These are phyloP conservation scores for Wickerhamomyces hampshirensis DNA, from an alignment of 805 yeast species.

Conservation along the genomic window DNA sequence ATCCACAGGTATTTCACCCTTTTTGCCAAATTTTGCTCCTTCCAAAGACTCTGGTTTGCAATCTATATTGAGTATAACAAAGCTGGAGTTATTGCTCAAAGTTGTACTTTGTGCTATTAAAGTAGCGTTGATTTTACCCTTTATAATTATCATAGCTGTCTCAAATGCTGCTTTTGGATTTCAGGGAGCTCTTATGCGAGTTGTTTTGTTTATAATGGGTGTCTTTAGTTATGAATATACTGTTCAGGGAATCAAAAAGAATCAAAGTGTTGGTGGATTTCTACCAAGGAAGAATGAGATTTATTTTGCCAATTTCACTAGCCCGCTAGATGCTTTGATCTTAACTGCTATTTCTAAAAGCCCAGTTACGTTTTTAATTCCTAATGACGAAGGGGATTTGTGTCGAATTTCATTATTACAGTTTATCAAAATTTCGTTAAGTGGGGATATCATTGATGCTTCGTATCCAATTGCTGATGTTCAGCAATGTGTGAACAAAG, in stretches of 20 bases:
- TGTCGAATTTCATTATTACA: conserved; percentile 25
- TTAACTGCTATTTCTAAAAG: conserved; percentile 26
- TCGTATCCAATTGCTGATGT: conserved; percentile 1
- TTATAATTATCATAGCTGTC: not conserved
- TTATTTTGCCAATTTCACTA: conserved; percentile 43
- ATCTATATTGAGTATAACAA: conserved; percentile 2
- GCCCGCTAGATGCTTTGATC: conserved; percentile 43
- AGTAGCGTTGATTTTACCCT: not conserved
- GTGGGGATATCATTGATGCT: conserved; percentile 17
- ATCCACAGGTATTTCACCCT: conserved; percentile 93
- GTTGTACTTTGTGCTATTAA: not conserved
- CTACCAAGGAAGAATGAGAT: conserved; percentile 36
- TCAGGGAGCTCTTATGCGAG: not conserved
- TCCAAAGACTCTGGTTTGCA: conserved; percentile 2
- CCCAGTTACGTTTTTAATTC: conserved; percentile 29
- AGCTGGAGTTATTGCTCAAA: conserved; percentile 3
- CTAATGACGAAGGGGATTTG: conserved; percentile 29
- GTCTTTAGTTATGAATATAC: conserved; percentile 13
- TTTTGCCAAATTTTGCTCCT: conserved; percentile 46
- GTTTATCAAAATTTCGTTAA: conserved; percentile 22
- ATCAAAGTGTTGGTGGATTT: conserved; percentile 11
- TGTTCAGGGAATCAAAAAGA: conserved; percentile 19
- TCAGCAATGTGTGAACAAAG: conserved; percentile 31
- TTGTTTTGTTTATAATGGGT: conserved; percentile 13
- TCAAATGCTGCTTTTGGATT: not conserved